Conservation (phyloP, 441 rosid genomes). For the Biscutella laevigata region DNA sequence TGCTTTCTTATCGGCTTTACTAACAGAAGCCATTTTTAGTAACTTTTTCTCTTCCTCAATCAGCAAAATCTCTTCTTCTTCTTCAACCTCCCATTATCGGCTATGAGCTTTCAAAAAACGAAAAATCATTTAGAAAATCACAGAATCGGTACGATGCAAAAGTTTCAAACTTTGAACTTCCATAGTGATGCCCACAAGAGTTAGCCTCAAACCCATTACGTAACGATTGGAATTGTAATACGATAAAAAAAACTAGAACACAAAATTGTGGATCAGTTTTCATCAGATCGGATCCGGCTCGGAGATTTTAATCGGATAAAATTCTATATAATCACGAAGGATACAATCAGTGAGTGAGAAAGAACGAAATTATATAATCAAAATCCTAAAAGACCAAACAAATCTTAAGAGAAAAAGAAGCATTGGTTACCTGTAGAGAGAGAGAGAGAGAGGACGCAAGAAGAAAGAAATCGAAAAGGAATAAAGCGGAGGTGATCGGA, state of each 20-base stretch:
- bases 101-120: too few species aligned
- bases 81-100: constrained; percentile 29
- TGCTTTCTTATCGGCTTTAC: constrained; percentile 55
- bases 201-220: background rate
- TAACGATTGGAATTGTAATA: constrained; percentile 3
- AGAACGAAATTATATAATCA: background rate
- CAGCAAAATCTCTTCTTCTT: constrained; percentile 7
- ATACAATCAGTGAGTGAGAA: background rate
- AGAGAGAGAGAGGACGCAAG: background rate
- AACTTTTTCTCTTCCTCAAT: constrained; percentile 11
- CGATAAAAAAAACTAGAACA: too few species aligned
- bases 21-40: constrained; percentile 40
- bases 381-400: background rate
- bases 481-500: constrained; percentile 5
- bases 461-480: background rate
- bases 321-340: background rate
- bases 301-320: constrained; percentile 8
- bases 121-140: too few species aligned
- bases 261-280: too few species aligned
- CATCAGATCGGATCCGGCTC: constrained; percentile 20
- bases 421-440: constrained; percentile 15
- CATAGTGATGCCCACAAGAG: too few species aligned
- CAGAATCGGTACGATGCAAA: too few species aligned
- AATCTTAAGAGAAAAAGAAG: background rate
- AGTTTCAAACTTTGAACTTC: too few species aligned